Evolutionary conservation across 1,284 basidiomycete species (phyloP).

Genomic region (Cryptococcus floricola): DNA sequence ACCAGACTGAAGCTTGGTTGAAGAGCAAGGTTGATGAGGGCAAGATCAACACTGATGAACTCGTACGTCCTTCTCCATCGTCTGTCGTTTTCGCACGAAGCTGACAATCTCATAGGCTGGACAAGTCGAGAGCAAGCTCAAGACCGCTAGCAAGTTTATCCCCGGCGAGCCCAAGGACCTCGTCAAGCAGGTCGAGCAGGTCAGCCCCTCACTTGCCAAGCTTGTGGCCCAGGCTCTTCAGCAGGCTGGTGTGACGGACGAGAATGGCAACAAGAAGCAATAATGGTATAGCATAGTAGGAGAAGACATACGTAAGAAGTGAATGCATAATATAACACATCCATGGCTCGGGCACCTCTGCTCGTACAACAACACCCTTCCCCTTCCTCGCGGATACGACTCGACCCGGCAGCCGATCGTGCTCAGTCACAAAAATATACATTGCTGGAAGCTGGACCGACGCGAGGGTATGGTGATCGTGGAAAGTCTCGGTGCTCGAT

Average conservation of each 20-base stretch:
- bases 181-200: slow-evolving; percentile 34
- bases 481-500: neutral
- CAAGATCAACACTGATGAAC: slow-evolving; percentile 35
- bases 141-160: slow-evolving; percentile 30
- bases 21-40: slow-evolving; percentile 38
- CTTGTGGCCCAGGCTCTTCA: slow-evolving; percentile 38
- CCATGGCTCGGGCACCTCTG: no score
- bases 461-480: neutral
- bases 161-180: slow-evolving; percentile 41
- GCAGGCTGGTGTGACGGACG: slow-evolving; percentile 33
- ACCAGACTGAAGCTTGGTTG: slow-evolving; percentile 38
- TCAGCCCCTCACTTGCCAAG: slow-evolving; percentile 42
- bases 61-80: slow-evolving; percentile 19
- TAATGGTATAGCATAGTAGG: neutral
- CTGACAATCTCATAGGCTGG: slow-evolving; percentile 20
- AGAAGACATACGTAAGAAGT: no score
- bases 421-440: no score
- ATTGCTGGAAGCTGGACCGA: no score
- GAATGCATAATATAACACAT: no score
- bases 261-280: slow-evolving; percentile 33
- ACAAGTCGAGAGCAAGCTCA: slow-evolving; percentile 31
- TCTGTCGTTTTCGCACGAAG: neutral
- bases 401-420: no score
- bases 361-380: no score
- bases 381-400: no score